A percentile compares a stretch with the other conserved stretches of the same genome.
Conservation (phyloP, 768 basidiomycete species). For the Coprinopsis marcescibilis region DNA sequence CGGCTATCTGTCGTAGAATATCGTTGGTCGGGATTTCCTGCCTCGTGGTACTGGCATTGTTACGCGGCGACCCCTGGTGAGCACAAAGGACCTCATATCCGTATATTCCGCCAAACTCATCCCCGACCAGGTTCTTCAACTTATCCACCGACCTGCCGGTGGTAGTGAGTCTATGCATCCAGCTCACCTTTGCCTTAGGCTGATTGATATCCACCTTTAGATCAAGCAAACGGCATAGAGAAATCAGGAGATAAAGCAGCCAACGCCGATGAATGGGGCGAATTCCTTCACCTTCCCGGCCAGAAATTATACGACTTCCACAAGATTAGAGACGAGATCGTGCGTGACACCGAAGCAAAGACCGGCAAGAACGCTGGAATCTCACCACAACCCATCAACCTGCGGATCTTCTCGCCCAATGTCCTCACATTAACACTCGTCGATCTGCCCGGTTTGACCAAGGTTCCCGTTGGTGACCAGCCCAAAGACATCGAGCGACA, state of each 20-base stretch:
- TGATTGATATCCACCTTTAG: conserved; percentile 24
- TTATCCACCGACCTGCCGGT: conserved; percentile 76
- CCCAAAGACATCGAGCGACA: conserved; percentile 97
- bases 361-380: conserved; percentile 98
- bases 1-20: conserved; percentile 54
- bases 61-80: conserved; percentile 90
- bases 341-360: conserved; percentile 96
- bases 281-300: conserved; percentile 93
- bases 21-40: conserved; percentile 96
- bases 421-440: conserved; percentile 96
- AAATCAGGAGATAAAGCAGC: conserved; percentile 63
- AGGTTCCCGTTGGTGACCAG: conserved; percentile 94
- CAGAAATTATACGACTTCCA: conserved; percentile 98
- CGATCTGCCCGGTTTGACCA: conserved; percentile 94
- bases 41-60: conserved; percentile 99
- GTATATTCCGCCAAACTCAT: conserved; percentile 10
- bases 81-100: conserved; percentile 16
- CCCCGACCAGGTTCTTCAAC: conserved; percentile 71
- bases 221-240: conserved; percentile 40
- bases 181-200: not conserved
- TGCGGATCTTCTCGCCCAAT: conserved; percentile 95
- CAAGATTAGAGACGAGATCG: conserved; percentile 95
- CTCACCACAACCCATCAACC: conserved; percentile 94
- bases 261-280: conserved; percentile 97
- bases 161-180: conserved; percentile 13